These are phyloP conservation scores for Cenococcum geophilum DNA, from an alignment of 495 filamentous ascomycete species.

Conservation along the genomic window DNA sequence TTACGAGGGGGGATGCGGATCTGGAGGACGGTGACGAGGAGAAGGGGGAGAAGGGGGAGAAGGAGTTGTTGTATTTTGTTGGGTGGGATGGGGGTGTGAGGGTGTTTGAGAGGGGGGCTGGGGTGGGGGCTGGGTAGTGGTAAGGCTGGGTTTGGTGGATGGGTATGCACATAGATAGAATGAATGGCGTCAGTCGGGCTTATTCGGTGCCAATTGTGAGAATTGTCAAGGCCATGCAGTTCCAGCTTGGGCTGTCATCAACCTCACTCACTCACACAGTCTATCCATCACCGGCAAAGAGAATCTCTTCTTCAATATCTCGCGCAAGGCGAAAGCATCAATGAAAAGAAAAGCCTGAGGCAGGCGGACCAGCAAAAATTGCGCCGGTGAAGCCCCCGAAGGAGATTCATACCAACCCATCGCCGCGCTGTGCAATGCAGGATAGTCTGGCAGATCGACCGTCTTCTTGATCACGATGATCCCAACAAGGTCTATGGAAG, in stretches of 20 bases:
- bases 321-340: constrained; percentile 43
- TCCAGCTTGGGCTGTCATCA: no score
- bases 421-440: constrained; percentile 75
- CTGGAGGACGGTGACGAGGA: constrained; percentile 25
- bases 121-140: constrained; percentile 8
- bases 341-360: constrained; percentile 52
- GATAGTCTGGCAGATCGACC: constrained; percentile 55
- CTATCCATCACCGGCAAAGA: neutral
- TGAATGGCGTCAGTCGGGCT: no score
- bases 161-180: no score
- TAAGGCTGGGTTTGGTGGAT: neutral
- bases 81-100: constrained; percentile 46
- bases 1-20: constrained; percentile 49
- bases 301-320: constrained; percentile 47
- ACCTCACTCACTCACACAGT: no score
- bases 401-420: constrained; percentile 56
- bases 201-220: no score
- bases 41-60: constrained; percentile 36
- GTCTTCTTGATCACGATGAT: constrained; percentile 57
- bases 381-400: constrained; percentile 63
- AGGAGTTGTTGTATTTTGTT: constrained; percentile 76
- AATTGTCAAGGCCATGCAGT: no score
- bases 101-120: constrained; percentile 70
- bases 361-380: constrained; percentile 57
- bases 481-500: constrained; percentile 53